These are phyloP conservation scores for Durotheca rogersii DNA, from an alignment of 495 filamentous ascomycete species.

Conservation along the genomic window DNA sequence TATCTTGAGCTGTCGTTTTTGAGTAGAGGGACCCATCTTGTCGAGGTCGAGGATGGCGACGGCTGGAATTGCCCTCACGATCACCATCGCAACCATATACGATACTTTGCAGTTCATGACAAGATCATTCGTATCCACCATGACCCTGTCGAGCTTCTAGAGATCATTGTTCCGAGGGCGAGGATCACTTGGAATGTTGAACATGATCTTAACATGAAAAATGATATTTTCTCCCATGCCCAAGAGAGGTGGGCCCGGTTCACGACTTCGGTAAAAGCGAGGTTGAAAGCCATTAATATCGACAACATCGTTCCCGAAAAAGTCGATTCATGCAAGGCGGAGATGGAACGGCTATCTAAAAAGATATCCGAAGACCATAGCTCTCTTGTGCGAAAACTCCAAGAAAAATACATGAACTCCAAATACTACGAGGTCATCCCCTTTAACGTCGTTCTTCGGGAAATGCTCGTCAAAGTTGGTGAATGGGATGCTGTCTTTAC, in stretches of 20 bases:
- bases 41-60: constrained; percentile 59
- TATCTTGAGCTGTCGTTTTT: constrained; percentile 96
- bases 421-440: constrained; percentile 97
- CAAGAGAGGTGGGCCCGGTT: constrained; percentile 82
- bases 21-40: constrained; percentile 78
- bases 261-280: constrained; percentile 77
- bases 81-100: constrained; percentile 84
- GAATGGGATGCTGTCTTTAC: constrained; percentile 91
- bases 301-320: constrained; percentile 89
- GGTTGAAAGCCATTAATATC: constrained; percentile 83
- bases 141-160: constrained; percentile 87
- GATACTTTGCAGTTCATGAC: constrained; percentile 88
- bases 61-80: constrained; percentile 74
- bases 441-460: constrained; percentile 80
- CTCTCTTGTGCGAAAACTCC: constrained; percentile 69
- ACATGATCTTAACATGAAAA: constrained; percentile 84
- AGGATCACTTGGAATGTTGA: constrained; percentile 97
- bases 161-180: constrained; percentile 88
- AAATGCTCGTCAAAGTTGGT: constrained; percentile 87
- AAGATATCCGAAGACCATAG: constrained; percentile 79
- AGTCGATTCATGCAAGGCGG: constrained; percentile 71
- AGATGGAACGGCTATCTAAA: constrained; percentile 72
- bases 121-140: constrained; percentile 86
- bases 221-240: constrained; percentile 78
- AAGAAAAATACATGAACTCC: constrained; percentile 86